Percentiles rank a stretch among this genome's conserved stretches.
Evolutionary conservation across 148 eudicot genomes (phyloP).

Genomic region (Rheum nobile): DNA sequence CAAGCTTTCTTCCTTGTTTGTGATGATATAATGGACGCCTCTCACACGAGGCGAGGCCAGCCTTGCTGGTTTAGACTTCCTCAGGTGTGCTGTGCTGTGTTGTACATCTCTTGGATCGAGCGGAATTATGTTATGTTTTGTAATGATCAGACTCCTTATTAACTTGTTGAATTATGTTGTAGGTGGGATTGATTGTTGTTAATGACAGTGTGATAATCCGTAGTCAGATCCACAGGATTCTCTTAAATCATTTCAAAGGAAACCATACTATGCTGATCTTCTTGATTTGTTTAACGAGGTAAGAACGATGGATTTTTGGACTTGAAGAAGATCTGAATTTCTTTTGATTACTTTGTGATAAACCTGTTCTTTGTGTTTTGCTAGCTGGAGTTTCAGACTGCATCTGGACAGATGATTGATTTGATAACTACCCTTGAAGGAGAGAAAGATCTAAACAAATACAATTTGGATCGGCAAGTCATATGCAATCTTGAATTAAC

Average conservation of each 20-base stretch:
- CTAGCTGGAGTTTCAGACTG: conserved; percentile 80
- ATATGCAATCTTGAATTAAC: background rate
- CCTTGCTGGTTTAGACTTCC: conserved; percentile 68
- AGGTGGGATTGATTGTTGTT: conserved; percentile 82
- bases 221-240: conserved; percentile 66
- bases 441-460: conserved; percentile 64
- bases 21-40: conserved; percentile 65
- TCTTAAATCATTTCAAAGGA: conserved; percentile 56
- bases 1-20: conserved; percentile 63
- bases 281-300: conserved; percentile 84
- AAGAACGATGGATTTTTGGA: background rate
- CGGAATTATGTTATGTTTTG: background rate
- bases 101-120: background rate
- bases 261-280: conserved; percentile 68
- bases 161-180: background rate
- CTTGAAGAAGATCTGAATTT: background rate
- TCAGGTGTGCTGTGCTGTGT: conserved; percentile 43
- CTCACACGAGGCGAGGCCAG: conserved; percentile 65
- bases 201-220: conserved; percentile 71
- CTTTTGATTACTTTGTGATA: background rate
- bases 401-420: conserved; percentile 89
- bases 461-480: conserved; percentile 47
- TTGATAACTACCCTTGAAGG: conserved; percentile 57
- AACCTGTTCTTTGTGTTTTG: background rate
- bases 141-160: background rate